Percentiles rank a stretch among this genome's conserved stretches.
Evolutionary conservation across 768 basidiomycete species (phyloP).

Genomic region (Rossbeevera mucosa): DNA sequence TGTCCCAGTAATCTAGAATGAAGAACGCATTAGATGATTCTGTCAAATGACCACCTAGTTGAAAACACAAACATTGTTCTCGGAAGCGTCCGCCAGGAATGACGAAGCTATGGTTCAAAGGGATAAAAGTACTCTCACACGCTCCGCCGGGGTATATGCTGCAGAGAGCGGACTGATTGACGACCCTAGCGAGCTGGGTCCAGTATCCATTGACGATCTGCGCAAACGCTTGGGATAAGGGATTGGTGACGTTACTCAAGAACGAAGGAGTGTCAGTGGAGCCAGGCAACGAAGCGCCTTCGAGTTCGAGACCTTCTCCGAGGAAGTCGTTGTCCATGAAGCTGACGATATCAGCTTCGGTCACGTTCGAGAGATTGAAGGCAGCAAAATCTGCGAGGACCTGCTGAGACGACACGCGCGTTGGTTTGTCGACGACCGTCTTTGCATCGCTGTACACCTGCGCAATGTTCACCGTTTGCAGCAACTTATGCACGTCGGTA

Average conservation of each 20-base stretch:
- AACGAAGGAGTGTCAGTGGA: slow-evolving; percentile 65
- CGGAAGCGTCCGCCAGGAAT: slow-evolving; percentile 85
- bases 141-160: slow-evolving; percentile 37
- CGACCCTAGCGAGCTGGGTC: slow-evolving; percentile 71
- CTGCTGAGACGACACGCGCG: slow-evolving; percentile 54
- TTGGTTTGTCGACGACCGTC: slow-evolving; percentile 89
- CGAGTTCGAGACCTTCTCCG: slow-evolving; percentile 83
- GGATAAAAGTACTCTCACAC: slow-evolving; percentile 85
- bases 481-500: slow-evolving; percentile 47
- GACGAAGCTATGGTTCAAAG: slow-evolving; percentile 87
- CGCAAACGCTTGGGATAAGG: slow-evolving; percentile 66
- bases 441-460: slow-evolving; percentile 74
- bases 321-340: slow-evolving; percentile 74
- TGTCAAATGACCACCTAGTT: neutral
- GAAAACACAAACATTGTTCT: slow-evolving; percentile 64
- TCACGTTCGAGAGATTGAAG: slow-evolving; percentile 38
- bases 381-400: slow-evolving; percentile 66
- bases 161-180: slow-evolving; percentile 69
- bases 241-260: slow-evolving; percentile 64
- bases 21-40: neutral
- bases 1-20: slow-evolving; percentile 53
- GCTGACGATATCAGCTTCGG: slow-evolving; percentile 57
- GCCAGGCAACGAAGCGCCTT: slow-evolving; percentile 53
- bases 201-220: slow-evolving; percentile 84
- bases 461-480: slow-evolving; percentile 85